A percentile compares a stretch with the other conserved stretches of the same genome.
These are phyloP conservation scores for Pseudogymnoascus sp. DNA, from an alignment of 2,329 filamentous ascomycete species.

Conservation along the genomic window DNA sequence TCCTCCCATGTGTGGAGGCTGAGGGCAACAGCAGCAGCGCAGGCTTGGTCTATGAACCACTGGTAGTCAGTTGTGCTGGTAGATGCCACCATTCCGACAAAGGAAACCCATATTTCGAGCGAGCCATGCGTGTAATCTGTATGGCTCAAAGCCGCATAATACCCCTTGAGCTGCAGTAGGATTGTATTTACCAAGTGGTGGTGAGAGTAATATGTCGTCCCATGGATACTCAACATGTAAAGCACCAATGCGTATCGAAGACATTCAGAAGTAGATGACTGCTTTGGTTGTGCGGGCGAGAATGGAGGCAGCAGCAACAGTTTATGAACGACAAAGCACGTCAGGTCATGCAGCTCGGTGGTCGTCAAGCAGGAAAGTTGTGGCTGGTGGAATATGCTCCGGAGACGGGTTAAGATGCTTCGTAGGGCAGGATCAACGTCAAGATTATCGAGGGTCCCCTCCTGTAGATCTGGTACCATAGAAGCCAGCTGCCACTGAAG, in stretches of 20 bases:
- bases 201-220: constrained; percentile 49
- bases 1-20: constrained; percentile 21
- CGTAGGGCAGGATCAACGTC: constrained; percentile 13
- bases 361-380: constrained; percentile 26
- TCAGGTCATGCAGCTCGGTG: constrained; percentile 45
- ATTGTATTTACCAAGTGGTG: constrained; percentile 32
- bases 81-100: constrained; percentile 34
- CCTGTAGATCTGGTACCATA: constrained; percentile 17
- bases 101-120: constrained; percentile 36
- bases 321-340: constrained; percentile 45
- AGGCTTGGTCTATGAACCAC: constrained; percentile 28
- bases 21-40: constrained; percentile 5
- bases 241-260: constrained; percentile 40
- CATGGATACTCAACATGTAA: constrained; percentile 47
- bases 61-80: constrained; percentile 22
- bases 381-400: constrained; percentile 32
- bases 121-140: constrained; percentile 16
- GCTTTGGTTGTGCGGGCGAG: neutral
- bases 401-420: constrained; percentile 16
- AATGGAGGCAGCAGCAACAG: constrained; percentile 30
- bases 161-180: constrained; percentile 26
- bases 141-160: constrained; percentile 24
- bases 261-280: constrained; percentile 32
- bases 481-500: constrained; percentile 37
- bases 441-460: constrained; percentile 29